A percentile compares a stretch with the other conserved stretches of the same genome.
These are phyloP conservation scores for Reutealis trisperma DNA, from an alignment of 345 rosid species.

Conservation along the genomic window DNA sequence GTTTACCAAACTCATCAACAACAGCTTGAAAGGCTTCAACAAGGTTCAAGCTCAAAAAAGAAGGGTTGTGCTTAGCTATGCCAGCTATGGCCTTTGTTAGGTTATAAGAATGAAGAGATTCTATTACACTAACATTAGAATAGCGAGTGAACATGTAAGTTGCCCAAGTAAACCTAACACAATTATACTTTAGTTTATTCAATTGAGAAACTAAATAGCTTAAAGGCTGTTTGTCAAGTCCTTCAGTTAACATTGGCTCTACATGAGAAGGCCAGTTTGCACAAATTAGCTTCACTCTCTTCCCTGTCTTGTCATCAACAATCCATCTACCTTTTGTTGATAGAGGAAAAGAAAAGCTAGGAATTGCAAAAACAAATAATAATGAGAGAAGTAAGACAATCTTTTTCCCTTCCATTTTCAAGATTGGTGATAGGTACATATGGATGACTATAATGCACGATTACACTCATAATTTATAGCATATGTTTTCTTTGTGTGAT, in stretches of 20 bases:
- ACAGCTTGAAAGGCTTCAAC: conserved; percentile 31
- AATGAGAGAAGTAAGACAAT: neutral
- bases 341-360: conserved; percentile 15
- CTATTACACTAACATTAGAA: neutral
- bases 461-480: neutral
- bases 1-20: conserved; percentile 27
- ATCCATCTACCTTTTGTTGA: conserved; percentile 28
- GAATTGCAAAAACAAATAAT: neutral
- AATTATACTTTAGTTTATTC: conserved; percentile 7
- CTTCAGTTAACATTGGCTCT: conserved; percentile 26
- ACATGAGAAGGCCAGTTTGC: conserved; percentile 31
- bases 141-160: conserved; percentile 23
- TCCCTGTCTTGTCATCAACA: conserved; percentile 10
- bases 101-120: conserved; percentile 21
- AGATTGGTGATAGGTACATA: neutral
- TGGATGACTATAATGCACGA: too few species aligned
- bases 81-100: conserved; percentile 24
- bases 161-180: conserved; percentile 24
- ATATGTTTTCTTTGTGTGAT: neutral
- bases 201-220: neutral
- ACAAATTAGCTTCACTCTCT: conserved; percentile 22
- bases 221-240: conserved; percentile 26
- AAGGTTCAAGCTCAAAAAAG: conserved; percentile 16
- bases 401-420: neutral
- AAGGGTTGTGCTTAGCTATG: conserved; percentile 31